These are phyloP conservation scores for Cyberlindnera mrakii DNA, from an alignment of 805 yeast genomes.

Conservation along the genomic window DNA sequence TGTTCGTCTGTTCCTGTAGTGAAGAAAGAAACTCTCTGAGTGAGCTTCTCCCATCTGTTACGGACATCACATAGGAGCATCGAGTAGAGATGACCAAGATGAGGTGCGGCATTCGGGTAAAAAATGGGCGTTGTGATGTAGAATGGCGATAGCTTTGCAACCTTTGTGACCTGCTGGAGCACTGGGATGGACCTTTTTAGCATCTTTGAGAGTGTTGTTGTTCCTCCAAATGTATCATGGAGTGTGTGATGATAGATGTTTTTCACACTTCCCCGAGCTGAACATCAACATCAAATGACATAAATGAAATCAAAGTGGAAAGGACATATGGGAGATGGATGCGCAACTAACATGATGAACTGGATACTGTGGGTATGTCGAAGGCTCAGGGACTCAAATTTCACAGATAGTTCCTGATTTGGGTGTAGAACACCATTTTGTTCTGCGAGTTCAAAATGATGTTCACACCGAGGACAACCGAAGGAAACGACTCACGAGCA, in stretches of 20 bases:
- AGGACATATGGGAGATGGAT: too few species aligned
- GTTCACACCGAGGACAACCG: too few species aligned
- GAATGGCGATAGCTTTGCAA: background rate
- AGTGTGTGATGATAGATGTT: background rate
- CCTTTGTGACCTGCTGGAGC: conserved; percentile 1
- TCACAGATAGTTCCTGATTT: too few species aligned
- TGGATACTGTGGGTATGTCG: too few species aligned
- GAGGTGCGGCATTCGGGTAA: conserved; percentile 94
- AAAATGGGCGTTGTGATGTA: conserved; percentile 89
- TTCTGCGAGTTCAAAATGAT: too few species aligned
- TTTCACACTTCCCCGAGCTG: too few species aligned
- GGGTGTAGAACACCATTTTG: too few species aligned
- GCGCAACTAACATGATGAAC: too few species aligned
- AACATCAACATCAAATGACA: too few species aligned
- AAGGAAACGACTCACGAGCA: too few species aligned
- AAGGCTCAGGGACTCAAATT: too few species aligned
- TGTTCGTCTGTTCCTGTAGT: conserved; percentile 97
- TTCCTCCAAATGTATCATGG: background rate
- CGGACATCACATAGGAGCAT: conserved; percentile 79
- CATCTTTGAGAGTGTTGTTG: conserved; percentile 1
- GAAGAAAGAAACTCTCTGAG: conserved; percentile 41
- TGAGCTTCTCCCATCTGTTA: conserved; percentile 61
- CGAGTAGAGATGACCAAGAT: conserved; percentile 87
- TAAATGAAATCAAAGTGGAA: too few species aligned
- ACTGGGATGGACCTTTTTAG: conserved; percentile 5